Percentiles rank a stretch among this genome's conserved stretches.
Conservation (phyloP, 1,284 basidiomycete species). For the Ceratobasidium sp. region DNA sequence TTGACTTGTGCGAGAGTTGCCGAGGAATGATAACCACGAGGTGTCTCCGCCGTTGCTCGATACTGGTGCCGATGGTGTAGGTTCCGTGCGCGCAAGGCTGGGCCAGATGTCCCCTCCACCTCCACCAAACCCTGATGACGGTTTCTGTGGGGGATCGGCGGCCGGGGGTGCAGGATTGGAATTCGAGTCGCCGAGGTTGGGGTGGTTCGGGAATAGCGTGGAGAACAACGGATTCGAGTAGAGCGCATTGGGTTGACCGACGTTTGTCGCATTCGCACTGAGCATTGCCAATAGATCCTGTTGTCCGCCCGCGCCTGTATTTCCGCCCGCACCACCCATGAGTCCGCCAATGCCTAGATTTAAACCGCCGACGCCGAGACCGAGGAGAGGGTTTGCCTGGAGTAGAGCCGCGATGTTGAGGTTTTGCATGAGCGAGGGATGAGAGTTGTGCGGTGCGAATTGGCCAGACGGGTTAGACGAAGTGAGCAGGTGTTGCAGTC, state of each 20-base stretch:
- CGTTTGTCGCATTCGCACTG: conserved; percentile 24
- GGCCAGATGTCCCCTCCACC: conserved; percentile 13
- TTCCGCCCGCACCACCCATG: not conserved
- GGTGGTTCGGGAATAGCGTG: conserved; percentile 30
- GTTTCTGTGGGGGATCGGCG: not conserved
- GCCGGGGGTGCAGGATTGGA: not conserved
- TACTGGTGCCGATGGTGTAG: not conserved
- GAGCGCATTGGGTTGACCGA: not conserved
- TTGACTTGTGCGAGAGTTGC: conserved; percentile 17
- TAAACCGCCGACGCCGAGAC: conserved; percentile 9
- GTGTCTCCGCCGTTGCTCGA: conserved; percentile 10
- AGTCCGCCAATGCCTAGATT: conserved; percentile 9
- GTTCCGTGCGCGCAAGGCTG: not conserved
- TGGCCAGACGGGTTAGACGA: not conserved
- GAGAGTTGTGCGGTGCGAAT: conserved; percentile 16
- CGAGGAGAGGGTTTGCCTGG: conserved; percentile 23
- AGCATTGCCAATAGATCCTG: conserved; percentile 28
- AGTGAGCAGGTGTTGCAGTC: conserved; percentile 28
- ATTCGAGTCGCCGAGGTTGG: not conserved
- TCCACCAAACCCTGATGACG: not conserved
- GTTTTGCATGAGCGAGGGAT: conserved; percentile 24
- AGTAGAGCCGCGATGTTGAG: conserved; percentile 15
- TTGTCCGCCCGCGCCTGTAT: not conserved
- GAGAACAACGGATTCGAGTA: conserved; percentile 30
- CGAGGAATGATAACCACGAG: conserved; percentile 30